Evolutionary conservation across 2,329 filamentous ascomycete genomes (phyloP).

Genomic region (Colletotrichum kahawae): DNA sequence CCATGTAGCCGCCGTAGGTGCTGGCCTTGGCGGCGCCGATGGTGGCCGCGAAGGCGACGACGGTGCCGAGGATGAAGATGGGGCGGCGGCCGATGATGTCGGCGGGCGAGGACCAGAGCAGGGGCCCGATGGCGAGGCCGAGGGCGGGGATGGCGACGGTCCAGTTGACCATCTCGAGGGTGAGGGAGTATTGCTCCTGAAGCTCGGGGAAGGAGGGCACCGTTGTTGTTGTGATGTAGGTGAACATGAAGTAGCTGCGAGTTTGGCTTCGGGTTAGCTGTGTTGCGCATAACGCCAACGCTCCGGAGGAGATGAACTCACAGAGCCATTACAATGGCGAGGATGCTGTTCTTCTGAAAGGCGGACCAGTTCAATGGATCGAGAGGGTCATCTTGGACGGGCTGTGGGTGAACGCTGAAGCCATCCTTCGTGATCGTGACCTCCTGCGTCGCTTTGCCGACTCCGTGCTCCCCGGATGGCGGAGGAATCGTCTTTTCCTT

Average conservation of each 20-base stretch:
- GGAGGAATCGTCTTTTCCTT: neutral
- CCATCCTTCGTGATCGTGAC: slow-evolving; percentile 26
- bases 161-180: slow-evolving; percentile 56
- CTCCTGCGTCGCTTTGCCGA: slow-evolving; percentile 17
- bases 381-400: slow-evolving; percentile 42
- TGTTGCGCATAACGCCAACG: neutral
- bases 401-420: slow-evolving; percentile 40
- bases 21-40: slow-evolving; percentile 37
- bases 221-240: slow-evolving; percentile 62
- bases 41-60: slow-evolving; percentile 35
- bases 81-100: slow-evolving; percentile 58
- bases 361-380: slow-evolving; percentile 61
- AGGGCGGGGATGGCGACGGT: slow-evolving; percentile 57
- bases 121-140: slow-evolving; percentile 54
- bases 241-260: slow-evolving; percentile 60
- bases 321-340: slow-evolving; percentile 58
- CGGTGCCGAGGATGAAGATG: slow-evolving; percentile 49
- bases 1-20: slow-evolving; percentile 56
- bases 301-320: slow-evolving; percentile 30
- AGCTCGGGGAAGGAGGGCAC: slow-evolving; percentile 58
- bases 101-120: slow-evolving; percentile 51
- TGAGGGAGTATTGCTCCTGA: slow-evolving; percentile 49
- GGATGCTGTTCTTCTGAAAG: slow-evolving; percentile 50
- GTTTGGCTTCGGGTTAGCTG: neutral
- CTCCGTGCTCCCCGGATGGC: neutral